Percentiles rank a stretch among this genome's conserved stretches.
These are phyloP conservation scores for Schwanniomyces occidentalis DNA, from an alignment of 805 yeast species.

Conservation along the genomic window DNA sequence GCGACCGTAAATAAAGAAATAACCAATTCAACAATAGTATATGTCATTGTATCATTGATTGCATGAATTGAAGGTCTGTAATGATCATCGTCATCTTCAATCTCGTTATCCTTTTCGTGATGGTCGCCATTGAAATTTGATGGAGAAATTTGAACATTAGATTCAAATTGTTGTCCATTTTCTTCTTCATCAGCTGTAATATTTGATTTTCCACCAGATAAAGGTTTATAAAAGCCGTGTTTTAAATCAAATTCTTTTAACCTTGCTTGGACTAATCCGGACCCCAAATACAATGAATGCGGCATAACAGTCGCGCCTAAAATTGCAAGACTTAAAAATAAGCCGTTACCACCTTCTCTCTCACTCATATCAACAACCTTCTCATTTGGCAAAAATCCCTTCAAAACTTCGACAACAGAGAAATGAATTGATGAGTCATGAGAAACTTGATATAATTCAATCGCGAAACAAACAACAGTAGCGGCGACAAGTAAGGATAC, in stretches of 20 bases:
- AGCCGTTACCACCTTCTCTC: slow-evolving; percentile 55
- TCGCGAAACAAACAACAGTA: slow-evolving; percentile 73
- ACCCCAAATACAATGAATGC: slow-evolving; percentile 80
- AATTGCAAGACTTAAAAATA: slow-evolving; percentile 77
- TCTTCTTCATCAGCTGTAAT: slow-evolving; percentile 10
- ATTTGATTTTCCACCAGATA: not conserved
- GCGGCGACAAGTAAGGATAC: slow-evolving; percentile 70
- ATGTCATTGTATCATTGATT: slow-evolving; percentile 73
- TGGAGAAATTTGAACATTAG: slow-evolving; percentile 7
- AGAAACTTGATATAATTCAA: slow-evolving; percentile 58
- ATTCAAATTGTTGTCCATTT: too few species aligned
- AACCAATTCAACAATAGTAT: slow-evolving; percentile 79
- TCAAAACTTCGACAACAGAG: slow-evolving; percentile 51
- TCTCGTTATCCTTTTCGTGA: slow-evolving; percentile 1
- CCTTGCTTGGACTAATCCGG: slow-evolving; percentile 85
- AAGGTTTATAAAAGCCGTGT: slow-evolving; percentile 55
- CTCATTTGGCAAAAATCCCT: slow-evolving; percentile 70
- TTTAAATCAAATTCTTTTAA: slow-evolving; percentile 69
- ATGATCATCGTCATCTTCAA: slow-evolving; percentile 31
- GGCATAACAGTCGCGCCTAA: slow-evolving; percentile 97
- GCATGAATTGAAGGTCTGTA: slow-evolving; percentile 81
- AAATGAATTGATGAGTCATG: slow-evolving; percentile 52
- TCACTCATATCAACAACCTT: slow-evolving; percentile 34
- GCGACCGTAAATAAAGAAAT: slow-evolving; percentile 85
- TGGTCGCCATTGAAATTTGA: slow-evolving; percentile 9